Base-by-base conservation (phyloP, 805 yeast genomes). In the Candida broadrunensis region DNA sequence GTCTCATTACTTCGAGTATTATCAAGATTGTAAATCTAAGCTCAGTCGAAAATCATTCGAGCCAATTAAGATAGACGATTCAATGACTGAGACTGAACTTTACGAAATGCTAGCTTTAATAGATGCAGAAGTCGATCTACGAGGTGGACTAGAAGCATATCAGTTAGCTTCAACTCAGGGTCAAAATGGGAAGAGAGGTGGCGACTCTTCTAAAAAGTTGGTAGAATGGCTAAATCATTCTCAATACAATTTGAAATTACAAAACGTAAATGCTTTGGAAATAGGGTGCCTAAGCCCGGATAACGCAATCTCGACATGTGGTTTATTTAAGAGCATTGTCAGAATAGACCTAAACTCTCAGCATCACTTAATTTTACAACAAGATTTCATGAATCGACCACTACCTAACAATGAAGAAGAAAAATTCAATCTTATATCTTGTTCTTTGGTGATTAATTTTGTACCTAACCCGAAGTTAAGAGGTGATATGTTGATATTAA, bases 121-220 rank as follows among this genome's bases (percentile, higher is more conserved):
- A 5, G 83, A 81, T 46, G 73, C 68, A 2, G 89, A 86, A 53
- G 73, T 85, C 3, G 67, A 67, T 7, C 71, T 66, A 32, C 67
- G 81, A 33, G 97, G 97, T 0, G 97, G 97, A 0, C 58, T 91
- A 2, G 73, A 79, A 37, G 77, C 78, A 9, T 91, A 91, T 58
- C 99, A 91, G 55, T 61, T 72, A 16, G 98, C 98, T 0, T 87
- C 96, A 2, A 76, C 85, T 1, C 78, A 80, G 37, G 99, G 99
- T 0, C 99, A 91, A 53, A 77, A 79, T 43, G 57, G 61, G 0
- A 72, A 73, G 35, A 60, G 98, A 46, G 98, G 99, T 0, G 96
- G 97, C 1, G 99, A 91, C 56, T 88, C 97, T 0, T 88, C 96
- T 2, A 86, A 83, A 49, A 70, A 81, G 52, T 65, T 91, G 34